A percentile compares a stretch with the other conserved stretches of the same genome.
Evolutionary conservation across 2,329 filamentous ascomycete genomes (phyloP).

Genomic region (Ophiostoma triangulosporum): DNA sequence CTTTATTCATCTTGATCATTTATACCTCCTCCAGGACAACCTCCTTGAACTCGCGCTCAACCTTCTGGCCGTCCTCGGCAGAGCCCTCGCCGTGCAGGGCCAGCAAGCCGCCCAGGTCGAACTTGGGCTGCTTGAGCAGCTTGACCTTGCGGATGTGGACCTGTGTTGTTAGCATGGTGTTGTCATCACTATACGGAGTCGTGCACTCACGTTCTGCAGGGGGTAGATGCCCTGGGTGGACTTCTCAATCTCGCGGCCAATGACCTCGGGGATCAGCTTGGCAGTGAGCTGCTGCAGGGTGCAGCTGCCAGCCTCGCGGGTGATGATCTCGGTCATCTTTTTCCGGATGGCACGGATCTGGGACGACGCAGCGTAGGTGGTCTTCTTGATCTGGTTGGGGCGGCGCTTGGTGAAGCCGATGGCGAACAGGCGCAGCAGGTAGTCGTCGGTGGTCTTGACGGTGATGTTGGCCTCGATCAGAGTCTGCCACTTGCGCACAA

Average conservation of each 20-base stretch:
- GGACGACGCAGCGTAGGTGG: conserved; percentile 91
- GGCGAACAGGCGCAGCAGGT: conserved; percentile 96
- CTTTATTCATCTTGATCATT: conserved; percentile 23
- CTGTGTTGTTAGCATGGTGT: conserved; percentile 32
- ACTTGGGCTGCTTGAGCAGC: conserved; percentile 97
- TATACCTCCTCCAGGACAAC: conserved; percentile 86
- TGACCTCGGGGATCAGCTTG: conserved; percentile 98
- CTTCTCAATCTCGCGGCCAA: conserved; percentile 99
- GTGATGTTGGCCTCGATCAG: conserved; percentile 99
- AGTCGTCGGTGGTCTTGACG: conserved; percentile 99
- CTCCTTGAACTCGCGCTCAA: conserved; percentile 99
- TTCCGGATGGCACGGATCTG: conserved; percentile 97
- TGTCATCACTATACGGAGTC: not conserved
- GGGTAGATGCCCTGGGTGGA: conserved; percentile 98
- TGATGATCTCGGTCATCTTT: conserved; percentile 99
- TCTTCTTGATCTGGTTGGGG: conserved; percentile 99
- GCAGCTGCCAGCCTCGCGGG: conserved; percentile 87
- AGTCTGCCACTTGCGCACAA: conserved; percentile 99
- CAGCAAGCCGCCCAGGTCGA: conserved; percentile 93
- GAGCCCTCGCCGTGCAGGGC: conserved; percentile 94
- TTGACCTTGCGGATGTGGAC: conserved; percentile 99
- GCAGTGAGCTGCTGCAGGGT: conserved; percentile 91
- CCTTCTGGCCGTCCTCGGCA: conserved; percentile 96
- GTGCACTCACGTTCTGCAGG: conserved; percentile 85
- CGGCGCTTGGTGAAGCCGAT: conserved; percentile 99